A percentile compares a stretch with the other conserved stretches of the same genome.
Evolutionary conservation across 805 yeast genomes (phyloP).

Genomic region (Metschnikowia continentalis): DNA sequence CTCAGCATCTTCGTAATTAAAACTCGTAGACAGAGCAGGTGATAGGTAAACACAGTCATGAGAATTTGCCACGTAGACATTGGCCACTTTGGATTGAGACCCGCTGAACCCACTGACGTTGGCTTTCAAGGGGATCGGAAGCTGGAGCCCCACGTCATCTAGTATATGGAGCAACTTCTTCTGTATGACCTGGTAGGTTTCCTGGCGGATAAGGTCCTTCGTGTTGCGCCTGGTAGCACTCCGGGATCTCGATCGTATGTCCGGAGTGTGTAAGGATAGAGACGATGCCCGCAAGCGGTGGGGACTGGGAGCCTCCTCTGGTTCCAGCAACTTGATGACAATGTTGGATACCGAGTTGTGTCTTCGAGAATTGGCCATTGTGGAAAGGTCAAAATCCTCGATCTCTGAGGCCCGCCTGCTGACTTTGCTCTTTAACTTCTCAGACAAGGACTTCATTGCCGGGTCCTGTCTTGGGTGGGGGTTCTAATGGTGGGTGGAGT

Average conservation of each 20-base stretch:
- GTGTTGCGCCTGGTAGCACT: conserved; percentile 26
- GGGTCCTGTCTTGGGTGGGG: background rate
- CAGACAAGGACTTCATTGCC: conserved; percentile 16
- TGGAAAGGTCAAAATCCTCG: conserved; percentile 19
- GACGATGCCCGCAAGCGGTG: conserved; percentile 8
- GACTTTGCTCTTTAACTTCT: conserved; percentile 27
- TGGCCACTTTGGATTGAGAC: conserved; percentile 25
- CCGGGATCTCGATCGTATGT: conserved; percentile 16
- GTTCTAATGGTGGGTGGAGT: background rate
- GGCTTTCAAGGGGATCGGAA: conserved; percentile 34
- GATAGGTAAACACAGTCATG: conserved; percentile 38
- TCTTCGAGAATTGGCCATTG: conserved; percentile 13
- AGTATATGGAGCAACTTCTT: conserved; percentile 29
- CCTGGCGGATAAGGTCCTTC: conserved; percentile 37
- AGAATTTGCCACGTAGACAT: conserved; percentile 34
- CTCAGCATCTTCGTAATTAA: conserved; percentile 42
- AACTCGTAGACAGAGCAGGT: conserved; percentile 37
- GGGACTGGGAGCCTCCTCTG: conserved; percentile 1
- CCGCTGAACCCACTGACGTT: conserved; percentile 22
- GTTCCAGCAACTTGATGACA: conserved; percentile 20
- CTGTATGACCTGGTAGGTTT: conserved; percentile 33
- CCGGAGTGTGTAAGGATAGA: conserved; percentile 2
- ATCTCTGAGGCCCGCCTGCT: conserved; percentile 26
- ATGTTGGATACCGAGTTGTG: conserved; percentile 22
- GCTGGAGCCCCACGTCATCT: conserved; percentile 37